Evolutionary conservation across 2,329 filamentous ascomycete species (phyloP).

Genomic region (Ophidiomyces ophidiicola): DNA sequence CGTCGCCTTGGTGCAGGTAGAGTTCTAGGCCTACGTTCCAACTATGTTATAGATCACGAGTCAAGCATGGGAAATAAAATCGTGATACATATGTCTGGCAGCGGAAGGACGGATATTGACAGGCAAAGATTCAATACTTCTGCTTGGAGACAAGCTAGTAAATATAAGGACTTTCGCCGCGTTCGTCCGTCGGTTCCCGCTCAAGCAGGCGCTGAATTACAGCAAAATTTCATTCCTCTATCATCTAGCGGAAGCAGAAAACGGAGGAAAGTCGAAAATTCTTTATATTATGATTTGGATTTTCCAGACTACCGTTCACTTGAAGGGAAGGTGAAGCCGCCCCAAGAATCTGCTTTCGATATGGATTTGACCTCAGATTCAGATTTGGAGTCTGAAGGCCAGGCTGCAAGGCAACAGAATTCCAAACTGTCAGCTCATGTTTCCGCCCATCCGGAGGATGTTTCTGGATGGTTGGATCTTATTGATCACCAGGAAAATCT

Average conservation of each 20-base stretch:
- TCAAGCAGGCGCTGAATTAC: conserved; percentile 17
- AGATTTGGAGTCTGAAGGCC: conserved; percentile 31
- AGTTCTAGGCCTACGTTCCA: conserved; percentile 53
- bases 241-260: conserved; percentile 24
- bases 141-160: conserved; percentile 19
- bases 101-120: conserved; percentile 30
- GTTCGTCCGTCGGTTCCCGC: conserved; percentile 18
- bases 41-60: conserved; percentile 55
- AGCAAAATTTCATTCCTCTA: conserved; percentile 26
- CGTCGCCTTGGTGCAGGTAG: conserved; percentile 55
- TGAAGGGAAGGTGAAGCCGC: conserved; percentile 47
- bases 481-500: conserved; percentile 64
- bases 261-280: conserved; percentile 26
- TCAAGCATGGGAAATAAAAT: conserved; percentile 33
- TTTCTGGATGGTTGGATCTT: conserved; percentile 64
- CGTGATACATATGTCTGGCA: conserved; percentile 24
- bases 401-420: conserved; percentile 33
- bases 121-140: conserved; percentile 37
- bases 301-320: conserved; percentile 53
- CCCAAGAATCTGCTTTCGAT: conserved; percentile 36
- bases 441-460: conserved; percentile 53
- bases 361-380: conserved; percentile 40
- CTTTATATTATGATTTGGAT: conserved; percentile 31
- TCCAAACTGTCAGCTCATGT: conserved; percentile 52
- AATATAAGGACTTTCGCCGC: conserved; percentile 19